Base-by-base conservation (phyloP, 768 basidiomycete species). In the Auricularia cornea region DNA sequence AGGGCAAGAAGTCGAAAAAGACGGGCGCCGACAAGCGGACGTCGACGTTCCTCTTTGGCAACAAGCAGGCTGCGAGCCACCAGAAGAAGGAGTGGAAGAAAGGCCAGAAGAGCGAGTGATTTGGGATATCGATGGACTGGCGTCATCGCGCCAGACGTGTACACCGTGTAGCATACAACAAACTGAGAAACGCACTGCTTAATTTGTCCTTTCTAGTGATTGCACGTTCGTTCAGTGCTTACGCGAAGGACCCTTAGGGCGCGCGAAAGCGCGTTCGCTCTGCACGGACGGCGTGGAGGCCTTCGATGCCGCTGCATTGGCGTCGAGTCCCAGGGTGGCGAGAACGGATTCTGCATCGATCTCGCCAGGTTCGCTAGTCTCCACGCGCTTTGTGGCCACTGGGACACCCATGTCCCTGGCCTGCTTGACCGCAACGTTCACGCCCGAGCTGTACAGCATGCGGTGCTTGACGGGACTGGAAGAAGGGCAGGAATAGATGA, bases 401-500 rank as follows among this genome's bases (percentile, higher is more conserved):
- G 74, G 65, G 84, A 78, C 63, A 2, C 71, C 73, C 2, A 87
- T 70, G 3, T 73, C 75, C 65, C 85, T 86, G 33, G 83, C 85
- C 8, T 81, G 75, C 60, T 80, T 78, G 68, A 83, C 87, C 6
- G 88, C 79, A 23, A 81, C 73, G 11, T 79, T 68, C 12, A 83
- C 83, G 10, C 85, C 86, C 2, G 88, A 86, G 0, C 93, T 92
- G 75, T 95, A 96, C 38, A 97, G 71, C 91, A 98, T 94, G 52
- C 94, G 83, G 65, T 87, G 79, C 70, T 92, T 92, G 75, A 97
- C 81, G 1, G 90, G 89, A 5, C 90, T 92, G 16, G 74, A 70
- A 3, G 86, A 81, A 0, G 95, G 95, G 72, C 95, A 98, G 23
- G 89, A 90, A 74, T 98, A 98, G 63, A 97, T 90, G 74, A 94